Evolutionary conservation across 495 filamentous ascomycete species (phyloP).

Genomic region (Bombardia bombarda): DNA sequence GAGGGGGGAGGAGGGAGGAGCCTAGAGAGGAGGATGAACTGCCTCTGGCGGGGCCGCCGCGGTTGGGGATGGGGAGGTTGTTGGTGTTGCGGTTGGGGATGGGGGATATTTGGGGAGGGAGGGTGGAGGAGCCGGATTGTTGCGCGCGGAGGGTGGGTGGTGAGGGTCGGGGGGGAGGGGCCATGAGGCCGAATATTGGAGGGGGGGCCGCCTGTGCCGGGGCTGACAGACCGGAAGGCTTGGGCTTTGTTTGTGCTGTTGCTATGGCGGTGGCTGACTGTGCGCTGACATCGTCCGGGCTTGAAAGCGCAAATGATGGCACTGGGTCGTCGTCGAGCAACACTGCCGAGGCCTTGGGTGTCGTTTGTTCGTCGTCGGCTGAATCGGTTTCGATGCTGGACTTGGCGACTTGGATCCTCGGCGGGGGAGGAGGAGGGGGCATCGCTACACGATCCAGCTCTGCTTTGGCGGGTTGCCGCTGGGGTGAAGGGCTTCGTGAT

Average conservation of each 20-base stretch:
- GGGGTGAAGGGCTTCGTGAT: background rate
- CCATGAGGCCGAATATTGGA: conserved; percentile 18
- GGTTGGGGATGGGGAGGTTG: conserved; percentile 26
- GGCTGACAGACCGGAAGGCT: conserved; percentile 21
- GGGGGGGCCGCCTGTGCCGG: conserved; percentile 12
- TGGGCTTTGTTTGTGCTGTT: background rate
- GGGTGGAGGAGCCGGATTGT: conserved; percentile 14
- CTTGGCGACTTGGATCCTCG: background rate
- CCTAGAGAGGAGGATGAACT: conserved; percentile 10
- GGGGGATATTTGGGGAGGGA: conserved; percentile 9
- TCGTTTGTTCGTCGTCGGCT: conserved; percentile 26
- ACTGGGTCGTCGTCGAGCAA: conserved; percentile 9
- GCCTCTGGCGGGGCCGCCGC: conserved; percentile 7
- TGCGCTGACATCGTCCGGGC: conserved; percentile 12
- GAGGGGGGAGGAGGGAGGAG: conserved; percentile 32
- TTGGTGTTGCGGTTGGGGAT: background rate
- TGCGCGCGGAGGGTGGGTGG: conserved; percentile 16
- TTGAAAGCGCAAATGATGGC: conserved; percentile 35
- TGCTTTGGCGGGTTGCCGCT: background rate
- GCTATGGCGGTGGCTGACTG: background rate
- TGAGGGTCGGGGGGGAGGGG: conserved; percentile 19
- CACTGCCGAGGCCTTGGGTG: conserved; percentile 29
- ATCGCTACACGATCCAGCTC: conserved; percentile 6
- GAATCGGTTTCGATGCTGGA: conserved; percentile 8
- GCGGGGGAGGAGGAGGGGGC: conserved; percentile 7